phyloP scores from a whole-genome alignment of 257 asterid genomes.

The Fraxinus excelsior region DNA sequence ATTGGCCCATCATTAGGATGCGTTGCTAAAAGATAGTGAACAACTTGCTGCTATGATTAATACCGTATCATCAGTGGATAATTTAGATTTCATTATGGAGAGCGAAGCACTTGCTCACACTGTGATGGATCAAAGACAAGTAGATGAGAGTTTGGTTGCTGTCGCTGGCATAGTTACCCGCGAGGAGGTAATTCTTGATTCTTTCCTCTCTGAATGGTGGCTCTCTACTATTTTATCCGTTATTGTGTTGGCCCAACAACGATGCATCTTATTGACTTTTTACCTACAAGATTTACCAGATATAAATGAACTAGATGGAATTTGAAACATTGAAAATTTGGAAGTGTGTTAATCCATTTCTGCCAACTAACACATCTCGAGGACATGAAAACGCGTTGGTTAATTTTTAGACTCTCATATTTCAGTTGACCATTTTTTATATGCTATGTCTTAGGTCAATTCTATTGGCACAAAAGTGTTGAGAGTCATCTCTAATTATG shows the following conservation, averaged over 20 bases:
- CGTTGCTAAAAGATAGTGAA: slow-evolving; percentile 93
- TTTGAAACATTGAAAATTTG: too few species aligned
- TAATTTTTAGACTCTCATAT: slow-evolving; percentile 15
- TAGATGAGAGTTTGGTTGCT: slow-evolving; percentile 88
- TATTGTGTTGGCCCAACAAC: slow-evolving; percentile 4
- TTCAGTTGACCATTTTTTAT: slow-evolving; percentile 23
- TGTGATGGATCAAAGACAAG: slow-evolving; percentile 98
- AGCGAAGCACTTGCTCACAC: too few species aligned
- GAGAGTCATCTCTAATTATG: slow-evolving; percentile 90
- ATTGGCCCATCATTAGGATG: slow-evolving; percentile 88
- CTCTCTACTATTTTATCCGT: slow-evolving; percentile 7
- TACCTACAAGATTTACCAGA: not conserved
- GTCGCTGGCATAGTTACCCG: slow-evolving; percentile 88
- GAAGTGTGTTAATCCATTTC: too few species aligned
- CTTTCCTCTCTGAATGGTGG: slow-evolving; percentile 24
- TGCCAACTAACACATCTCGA: too few species aligned
- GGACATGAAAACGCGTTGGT: too few species aligned
- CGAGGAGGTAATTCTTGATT: slow-evolving; percentile 70
- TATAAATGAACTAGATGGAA: not conserved
- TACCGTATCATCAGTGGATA: slow-evolving; percentile 95
- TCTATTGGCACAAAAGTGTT: slow-evolving; percentile 86
- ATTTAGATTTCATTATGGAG: too few species aligned
- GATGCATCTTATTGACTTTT: not conserved
- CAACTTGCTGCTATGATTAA: slow-evolving; percentile 99
- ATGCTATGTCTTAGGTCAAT: slow-evolving; percentile 64